Conservation (phyloP, 495 filamentous ascomycete genomes). For the Cercophora sp. region DNA sequence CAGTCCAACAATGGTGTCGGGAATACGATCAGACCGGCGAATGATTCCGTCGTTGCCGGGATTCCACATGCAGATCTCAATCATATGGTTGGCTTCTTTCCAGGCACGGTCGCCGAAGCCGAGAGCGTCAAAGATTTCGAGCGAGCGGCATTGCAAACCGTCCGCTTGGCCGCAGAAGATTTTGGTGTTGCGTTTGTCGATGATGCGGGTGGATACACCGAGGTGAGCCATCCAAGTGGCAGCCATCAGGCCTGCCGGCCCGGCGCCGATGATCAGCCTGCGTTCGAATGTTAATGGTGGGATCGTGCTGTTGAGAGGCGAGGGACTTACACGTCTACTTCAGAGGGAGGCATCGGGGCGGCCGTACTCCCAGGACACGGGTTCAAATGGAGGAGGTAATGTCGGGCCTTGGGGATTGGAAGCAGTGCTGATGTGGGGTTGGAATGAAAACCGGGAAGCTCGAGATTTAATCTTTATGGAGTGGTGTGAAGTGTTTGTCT, state of each 20-base stretch:
- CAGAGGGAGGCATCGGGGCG: no score
- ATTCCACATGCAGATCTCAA: conserved; percentile 44
- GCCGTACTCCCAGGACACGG: no score
- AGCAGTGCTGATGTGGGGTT: no score
- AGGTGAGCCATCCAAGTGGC: conserved; percentile 60
- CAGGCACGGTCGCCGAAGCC: conserved; percentile 57
- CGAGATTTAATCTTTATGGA: no score
- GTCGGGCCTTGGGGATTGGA: no score
- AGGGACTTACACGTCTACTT: conserved; percentile 31
- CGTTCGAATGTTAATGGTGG: background rate
- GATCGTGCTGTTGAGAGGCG: background rate
- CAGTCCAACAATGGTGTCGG: conserved; percentile 48
- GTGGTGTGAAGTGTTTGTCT: no score
- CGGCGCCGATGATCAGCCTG: conserved; percentile 28
- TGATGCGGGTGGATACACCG: conserved; percentile 54
- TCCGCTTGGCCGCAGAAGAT: conserved; percentile 27
- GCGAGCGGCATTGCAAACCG: conserved; percentile 40
- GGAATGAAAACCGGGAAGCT: no score
- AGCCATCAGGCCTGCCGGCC: conserved; percentile 38
- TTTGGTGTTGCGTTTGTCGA: conserved; percentile 53
- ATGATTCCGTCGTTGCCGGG: conserved; percentile 48
- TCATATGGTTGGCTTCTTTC: conserved; percentile 57
- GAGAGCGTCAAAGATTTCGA: conserved; percentile 66
- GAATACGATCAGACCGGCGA: conserved; percentile 49
- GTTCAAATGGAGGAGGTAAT: no score